Evolutionary conservation across 768 basidiomycete genomes (phyloP).

Genomic region (Hypholoma sublateritium): DNA sequence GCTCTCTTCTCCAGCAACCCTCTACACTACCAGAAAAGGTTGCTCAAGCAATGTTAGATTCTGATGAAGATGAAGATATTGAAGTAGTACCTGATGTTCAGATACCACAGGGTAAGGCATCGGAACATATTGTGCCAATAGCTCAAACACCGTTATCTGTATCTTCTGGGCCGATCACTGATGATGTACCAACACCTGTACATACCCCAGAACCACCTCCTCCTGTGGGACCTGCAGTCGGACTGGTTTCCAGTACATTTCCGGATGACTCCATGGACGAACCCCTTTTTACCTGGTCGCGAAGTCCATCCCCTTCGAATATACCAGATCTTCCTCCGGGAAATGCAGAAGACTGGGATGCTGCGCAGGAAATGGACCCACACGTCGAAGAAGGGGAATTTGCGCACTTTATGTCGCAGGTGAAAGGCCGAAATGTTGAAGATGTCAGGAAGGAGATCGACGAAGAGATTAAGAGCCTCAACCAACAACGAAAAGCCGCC

Average conservation of each 20-base stretch:
- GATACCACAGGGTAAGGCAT: neutral
- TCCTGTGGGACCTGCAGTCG: neutral
- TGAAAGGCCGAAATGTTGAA: slow-evolving; percentile 84
- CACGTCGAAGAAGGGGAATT: slow-evolving; percentile 85
- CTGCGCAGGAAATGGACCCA: slow-evolving; percentile 82
- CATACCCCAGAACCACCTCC: neutral
- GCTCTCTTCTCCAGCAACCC: no score
- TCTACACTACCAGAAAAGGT: no score
- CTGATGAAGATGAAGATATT: slow-evolving; percentile 36
- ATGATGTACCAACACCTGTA: neutral
- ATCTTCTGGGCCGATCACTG: neutral
- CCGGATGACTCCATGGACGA: slow-evolving; percentile 5
- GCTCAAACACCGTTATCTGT: no score
- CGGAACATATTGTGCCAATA: no score
- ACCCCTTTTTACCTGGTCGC: slow-evolving; percentile 24
- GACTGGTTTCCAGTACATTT: neutral
- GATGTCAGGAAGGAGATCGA: slow-evolving; percentile 87
- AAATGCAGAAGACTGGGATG: slow-evolving; percentile 59
- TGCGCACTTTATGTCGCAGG: slow-evolving; percentile 87
- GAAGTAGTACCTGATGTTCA: slow-evolving; percentile 31
- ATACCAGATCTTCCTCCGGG: slow-evolving; percentile 15
- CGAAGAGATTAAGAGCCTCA: slow-evolving; percentile 80
- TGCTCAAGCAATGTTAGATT: neutral
- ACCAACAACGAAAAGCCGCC: slow-evolving; percentile 83
- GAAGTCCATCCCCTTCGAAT: slow-evolving; percentile 27